A percentile compares a stretch with the other conserved stretches of the same genome.
Evolutionary conservation across 352 stramenopile species (phyloP).

Genomic region (Phytophthora hibernalis): DNA sequence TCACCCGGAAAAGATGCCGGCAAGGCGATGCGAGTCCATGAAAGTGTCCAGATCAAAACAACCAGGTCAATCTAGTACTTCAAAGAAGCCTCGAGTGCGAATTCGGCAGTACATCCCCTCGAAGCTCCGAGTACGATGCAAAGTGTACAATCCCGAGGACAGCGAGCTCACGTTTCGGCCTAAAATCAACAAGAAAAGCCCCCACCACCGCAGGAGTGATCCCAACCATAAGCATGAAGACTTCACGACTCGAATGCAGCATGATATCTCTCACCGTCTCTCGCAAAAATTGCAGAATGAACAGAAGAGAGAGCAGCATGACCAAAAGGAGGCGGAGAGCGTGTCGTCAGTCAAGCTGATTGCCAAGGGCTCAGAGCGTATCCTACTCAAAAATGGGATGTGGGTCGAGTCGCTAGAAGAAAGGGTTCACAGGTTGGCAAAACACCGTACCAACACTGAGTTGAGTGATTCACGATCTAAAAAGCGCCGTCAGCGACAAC

Average conservation of each 20-base stretch:
- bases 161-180: constrained; percentile 57
- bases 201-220: constrained; percentile 6
- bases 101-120: constrained; percentile 25
- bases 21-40: constrained; percentile 12
- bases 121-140: constrained; percentile 22
- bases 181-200: constrained; percentile 53
- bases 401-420: constrained; percentile 52
- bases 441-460: constrained; percentile 3
- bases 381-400: constrained; percentile 62
- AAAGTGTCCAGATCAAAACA: constrained; percentile 18
- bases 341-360: constrained; percentile 33
- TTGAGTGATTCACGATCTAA: constrained; percentile 7
- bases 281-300: constrained; percentile 25
- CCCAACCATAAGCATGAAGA: constrained; percentile 6
- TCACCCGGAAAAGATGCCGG: constrained; percentile 57
- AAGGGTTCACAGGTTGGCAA: constrained; percentile 42
- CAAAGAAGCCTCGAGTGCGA: constrained; percentile 27
- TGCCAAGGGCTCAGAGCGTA: constrained; percentile 54
- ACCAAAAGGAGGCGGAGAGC: constrained; percentile 26
- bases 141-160: constrained; percentile 33
- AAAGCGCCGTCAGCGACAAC: constrained; percentile 21
- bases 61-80: background rate
- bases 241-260: constrained; percentile 52
- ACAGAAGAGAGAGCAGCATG: constrained; percentile 31
- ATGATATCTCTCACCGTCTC: constrained; percentile 49